Percentiles rank a stretch among this genome's conserved stretches.
Evolutionary conservation across 345 rosid genomes (phyloP).

Genomic region (Boechera stricta): DNA sequence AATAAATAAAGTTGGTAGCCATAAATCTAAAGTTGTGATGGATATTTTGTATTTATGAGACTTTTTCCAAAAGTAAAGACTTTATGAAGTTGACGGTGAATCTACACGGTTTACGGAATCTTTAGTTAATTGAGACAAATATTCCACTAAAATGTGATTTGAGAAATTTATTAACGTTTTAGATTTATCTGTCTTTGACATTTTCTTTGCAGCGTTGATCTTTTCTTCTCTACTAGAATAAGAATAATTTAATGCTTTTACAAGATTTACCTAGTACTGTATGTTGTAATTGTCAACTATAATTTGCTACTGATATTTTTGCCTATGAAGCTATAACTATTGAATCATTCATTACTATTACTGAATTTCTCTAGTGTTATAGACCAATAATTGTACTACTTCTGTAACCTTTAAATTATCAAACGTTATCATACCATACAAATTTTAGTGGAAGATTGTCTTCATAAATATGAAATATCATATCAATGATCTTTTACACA

Average conservation of each 20-base stretch:
- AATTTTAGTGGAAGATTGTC: conserved; percentile 12
- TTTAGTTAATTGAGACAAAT: conserved; percentile 12
- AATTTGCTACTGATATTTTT: background rate
- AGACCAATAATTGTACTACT: conserved; percentile 4
- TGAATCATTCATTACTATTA: background rate
- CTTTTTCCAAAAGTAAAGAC: background rate
- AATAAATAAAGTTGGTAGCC: conserved; percentile 32
- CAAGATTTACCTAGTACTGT: background rate
- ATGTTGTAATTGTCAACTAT: background rate
- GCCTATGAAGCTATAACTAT: background rate
- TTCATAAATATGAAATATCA: conserved; percentile 1
- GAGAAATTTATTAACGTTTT: conserved; percentile 8
- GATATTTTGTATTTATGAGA: background rate
- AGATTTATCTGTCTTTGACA: conserved; percentile 1
- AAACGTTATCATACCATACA: conserved; percentile 4
- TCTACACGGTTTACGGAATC: conserved; percentile 26
- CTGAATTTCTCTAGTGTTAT: background rate
- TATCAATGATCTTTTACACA: conserved; percentile 5
- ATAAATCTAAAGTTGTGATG: conserved; percentile 43
- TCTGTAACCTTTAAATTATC: background rate
- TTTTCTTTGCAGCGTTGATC: conserved; percentile 15
- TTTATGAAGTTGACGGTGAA: background rate
- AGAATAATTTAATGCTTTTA: background rate
- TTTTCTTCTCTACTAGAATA: background rate
- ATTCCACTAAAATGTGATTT: conserved; percentile 19